These are phyloP conservation scores for Musa balbisiana DNA, from an alignment of 202 grass and related monocot genomes.

Conservation along the genomic window DNA sequence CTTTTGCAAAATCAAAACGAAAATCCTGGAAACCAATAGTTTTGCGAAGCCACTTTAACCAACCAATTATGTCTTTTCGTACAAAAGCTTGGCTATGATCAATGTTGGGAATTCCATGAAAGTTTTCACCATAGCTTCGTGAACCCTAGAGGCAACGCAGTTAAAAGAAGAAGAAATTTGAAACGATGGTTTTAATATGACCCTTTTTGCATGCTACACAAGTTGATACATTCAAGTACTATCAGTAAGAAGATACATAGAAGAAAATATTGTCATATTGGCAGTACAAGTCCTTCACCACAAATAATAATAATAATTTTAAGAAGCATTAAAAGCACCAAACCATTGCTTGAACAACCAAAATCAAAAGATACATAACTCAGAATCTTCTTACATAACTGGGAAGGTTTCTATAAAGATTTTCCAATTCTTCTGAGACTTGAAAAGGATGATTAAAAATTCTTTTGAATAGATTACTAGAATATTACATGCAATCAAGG, in stretches of 20 bases:
- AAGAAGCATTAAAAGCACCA: neutral
- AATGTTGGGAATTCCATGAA: constrained; percentile 83
- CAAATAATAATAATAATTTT: neutral
- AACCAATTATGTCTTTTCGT: constrained; percentile 75
- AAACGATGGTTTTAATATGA: neutral
- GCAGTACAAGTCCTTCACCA: neutral
- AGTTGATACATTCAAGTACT: neutral
- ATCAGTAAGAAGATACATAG: neutral
- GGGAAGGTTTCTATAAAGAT: neutral
- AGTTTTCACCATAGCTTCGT: constrained; percentile 63
- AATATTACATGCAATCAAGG: too few species aligned
- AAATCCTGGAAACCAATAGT: constrained; percentile 85
- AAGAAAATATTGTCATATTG: neutral
- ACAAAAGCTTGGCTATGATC: constrained; percentile 94
- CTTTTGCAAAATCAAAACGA: constrained; percentile 97
- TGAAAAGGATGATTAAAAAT: too few species aligned
- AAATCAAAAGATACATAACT: neutral
- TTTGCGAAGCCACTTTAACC: constrained; percentile 70
- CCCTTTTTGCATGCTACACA: neutral
- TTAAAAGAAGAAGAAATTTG: constrained; percentile 8
- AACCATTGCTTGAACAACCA: neutral
- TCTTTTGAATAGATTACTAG: too few species aligned
- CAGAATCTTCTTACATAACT: neutral
- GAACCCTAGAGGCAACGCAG: constrained; percentile 42
- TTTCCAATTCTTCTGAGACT: too few species aligned